These are phyloP conservation scores for Epithemia pelagica DNA, from an alignment of 108 stramenopile genomes.

Conservation along the genomic window DNA sequence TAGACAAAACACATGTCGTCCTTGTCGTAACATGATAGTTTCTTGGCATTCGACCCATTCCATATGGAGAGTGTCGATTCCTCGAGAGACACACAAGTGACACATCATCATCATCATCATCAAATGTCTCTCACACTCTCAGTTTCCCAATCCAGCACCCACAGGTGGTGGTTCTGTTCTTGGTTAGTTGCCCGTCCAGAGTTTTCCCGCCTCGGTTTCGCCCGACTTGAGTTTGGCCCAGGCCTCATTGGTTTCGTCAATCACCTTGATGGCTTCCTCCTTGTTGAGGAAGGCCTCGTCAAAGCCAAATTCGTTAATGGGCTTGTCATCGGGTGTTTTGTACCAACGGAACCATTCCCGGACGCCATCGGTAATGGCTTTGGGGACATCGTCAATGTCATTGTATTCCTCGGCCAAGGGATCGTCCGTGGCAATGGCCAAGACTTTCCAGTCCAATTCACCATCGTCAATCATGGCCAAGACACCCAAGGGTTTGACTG, in stretches of 20 bases:
- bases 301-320: slow-evolving; percentile 96
- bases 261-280: slow-evolving; percentile 77
- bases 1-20: too few species aligned
- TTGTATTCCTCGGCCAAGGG: slow-evolving; percentile 93
- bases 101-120: too few species aligned
- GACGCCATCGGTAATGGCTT: slow-evolving; percentile 88
- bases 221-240: slow-evolving; percentile 92
- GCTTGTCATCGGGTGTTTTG: slow-evolving; percentile 99
- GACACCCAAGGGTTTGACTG: slow-evolving; percentile 95
- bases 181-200: slow-evolving; percentile 62
- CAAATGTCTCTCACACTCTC: too few species aligned
- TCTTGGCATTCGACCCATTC: too few species aligned
- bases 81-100: too few species aligned
- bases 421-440: slow-evolving; percentile 90
- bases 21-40: too few species aligned
- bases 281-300: slow-evolving; percentile 93
- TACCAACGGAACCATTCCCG: slow-evolving; percentile 99
- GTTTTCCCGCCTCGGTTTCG: slow-evolving; percentile 77
- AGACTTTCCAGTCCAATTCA: slow-evolving; percentile 99
- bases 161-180: too few species aligned
- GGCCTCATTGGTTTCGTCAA: slow-evolving; percentile 94
- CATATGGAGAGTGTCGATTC: too few species aligned
- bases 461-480: slow-evolving; percentile 99
- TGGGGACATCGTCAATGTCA: slow-evolving; percentile 94
- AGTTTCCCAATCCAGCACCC: too few species aligned